A percentile compares a stretch with the other conserved stretches of the same genome.
phyloP scores from a whole-genome alignment of 371 early-diverging fungal genomes.

The Neoconidiobolus thromboides region DNA sequence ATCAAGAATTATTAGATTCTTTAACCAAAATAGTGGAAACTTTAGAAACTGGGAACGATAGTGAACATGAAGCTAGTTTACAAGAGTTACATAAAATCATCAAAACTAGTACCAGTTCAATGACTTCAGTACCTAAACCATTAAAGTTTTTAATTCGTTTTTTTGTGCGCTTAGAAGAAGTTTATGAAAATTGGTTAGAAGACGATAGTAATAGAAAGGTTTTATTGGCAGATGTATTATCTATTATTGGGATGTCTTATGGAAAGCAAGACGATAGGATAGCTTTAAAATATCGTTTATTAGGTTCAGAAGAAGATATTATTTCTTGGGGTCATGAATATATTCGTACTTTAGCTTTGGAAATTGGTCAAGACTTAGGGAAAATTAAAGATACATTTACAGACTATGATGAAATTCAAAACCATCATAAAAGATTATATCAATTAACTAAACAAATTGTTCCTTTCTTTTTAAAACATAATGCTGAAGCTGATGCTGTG shows the following conservation, averaged over 20 bases:
- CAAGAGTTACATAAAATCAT: constrained; percentile 74
- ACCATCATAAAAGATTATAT: constrained; percentile 29
- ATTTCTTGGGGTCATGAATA: constrained; percentile 99
- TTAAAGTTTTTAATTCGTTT: constrained; percentile 84
- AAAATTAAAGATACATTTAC: not conserved
- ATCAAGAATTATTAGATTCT: constrained; percentile 1
- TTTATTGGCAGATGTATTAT: constrained; percentile 83
- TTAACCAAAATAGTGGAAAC: not conserved
- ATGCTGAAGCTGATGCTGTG: constrained; percentile 94
- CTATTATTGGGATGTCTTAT: constrained; percentile 90
- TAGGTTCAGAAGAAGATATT: constrained; percentile 60
- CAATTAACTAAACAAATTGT: constrained; percentile 63
- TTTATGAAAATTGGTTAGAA: constrained; percentile 30
- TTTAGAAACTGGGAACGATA: constrained; percentile 43
- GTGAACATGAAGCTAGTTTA: constrained; percentile 65
- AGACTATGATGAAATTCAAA: not conserved
- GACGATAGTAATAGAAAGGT: not conserved
- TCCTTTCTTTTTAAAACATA: constrained; percentile 88
- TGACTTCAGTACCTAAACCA: constrained; percentile 97
- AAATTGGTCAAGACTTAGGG: constrained; percentile 1
- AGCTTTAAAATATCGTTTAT: constrained; percentile 61
- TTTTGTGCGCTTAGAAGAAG: constrained; percentile 44
- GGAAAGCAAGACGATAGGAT: constrained; percentile 66
- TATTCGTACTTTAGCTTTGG: constrained; percentile 19
- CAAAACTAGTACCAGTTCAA: constrained; percentile 84